Evolutionary conservation across 352 stramenopile species (phyloP).

Genomic region (Globisporangium parvum): DNA sequence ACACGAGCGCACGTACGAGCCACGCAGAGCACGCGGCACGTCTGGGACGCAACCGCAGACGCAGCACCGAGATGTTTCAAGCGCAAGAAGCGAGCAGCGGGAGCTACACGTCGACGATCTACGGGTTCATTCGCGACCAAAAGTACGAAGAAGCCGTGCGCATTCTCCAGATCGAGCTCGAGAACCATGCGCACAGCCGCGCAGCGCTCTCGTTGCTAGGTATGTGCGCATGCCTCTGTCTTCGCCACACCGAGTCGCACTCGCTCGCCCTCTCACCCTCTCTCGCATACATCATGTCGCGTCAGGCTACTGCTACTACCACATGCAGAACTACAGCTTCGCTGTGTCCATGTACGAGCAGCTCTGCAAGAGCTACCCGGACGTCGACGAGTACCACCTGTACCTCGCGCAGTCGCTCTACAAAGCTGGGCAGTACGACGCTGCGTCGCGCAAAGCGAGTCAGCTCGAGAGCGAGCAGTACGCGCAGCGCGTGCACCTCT

Average conservation of each 20-base stretch:
- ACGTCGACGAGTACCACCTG: constrained; percentile 94
- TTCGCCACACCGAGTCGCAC: not conserved
- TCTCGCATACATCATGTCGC: no score
- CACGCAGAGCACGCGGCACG: no score
- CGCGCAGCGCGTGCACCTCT: constrained; percentile 73
- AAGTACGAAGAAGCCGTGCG: constrained; percentile 92
- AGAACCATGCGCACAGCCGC: constrained; percentile 91
- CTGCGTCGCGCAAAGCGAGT: constrained; percentile 69
- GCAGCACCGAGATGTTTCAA: no score
- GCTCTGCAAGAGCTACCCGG: constrained; percentile 89
- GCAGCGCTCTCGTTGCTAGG: constrained; percentile 92
- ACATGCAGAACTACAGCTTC: constrained; percentile 90
- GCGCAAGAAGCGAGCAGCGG: constrained; percentile 51
- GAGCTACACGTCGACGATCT: constrained; percentile 93
- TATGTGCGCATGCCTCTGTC: constrained; percentile 1
- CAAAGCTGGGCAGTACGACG: constrained; percentile 85
- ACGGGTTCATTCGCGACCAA: constrained; percentile 91
- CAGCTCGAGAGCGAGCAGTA: constrained; percentile 86
- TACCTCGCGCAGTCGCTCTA: constrained; percentile 95
- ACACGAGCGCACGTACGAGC: no score
- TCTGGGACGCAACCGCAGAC: no score
- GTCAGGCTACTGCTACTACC: constrained; percentile 94
- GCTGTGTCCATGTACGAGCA: constrained; percentile 94
- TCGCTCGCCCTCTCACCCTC: no score
- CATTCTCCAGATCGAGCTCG: constrained; percentile 89